Evolutionary conservation across 2,329 filamentous ascomycete genomes (phyloP), one percentile per base, ranked within the genome.

Genomic region (Cercospora sp.): DNA sequence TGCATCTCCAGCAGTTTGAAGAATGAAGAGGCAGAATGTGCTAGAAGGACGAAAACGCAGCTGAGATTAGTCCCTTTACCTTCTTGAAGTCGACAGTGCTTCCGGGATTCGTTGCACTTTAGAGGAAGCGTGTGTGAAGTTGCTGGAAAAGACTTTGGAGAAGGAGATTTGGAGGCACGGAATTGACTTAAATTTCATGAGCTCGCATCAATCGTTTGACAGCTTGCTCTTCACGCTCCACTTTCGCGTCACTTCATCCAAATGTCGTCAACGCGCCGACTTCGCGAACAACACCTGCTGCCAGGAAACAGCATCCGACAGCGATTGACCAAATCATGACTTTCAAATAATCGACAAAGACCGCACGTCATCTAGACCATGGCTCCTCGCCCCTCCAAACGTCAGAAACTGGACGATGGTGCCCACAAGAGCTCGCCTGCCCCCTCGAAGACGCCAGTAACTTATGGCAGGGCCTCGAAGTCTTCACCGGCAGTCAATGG

Each of bases 311-410:
- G 12, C 23, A 16, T 26, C 48, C 48, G 6, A 28, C 48, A 8
- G 12, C 13, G 16, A 30, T 55, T 55, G 6, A 2, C 1, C 9
- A 3, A 3, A 28, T 16, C 13, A 55, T 55, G 48, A 4, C 55
- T 59, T 23, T 8, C 30, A 23, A 10, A 28, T 30, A 28, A 13
- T 23, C 18, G 18, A 53, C 1, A 53, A 3, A 53, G 20, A 33
- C 26, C 13, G 30, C 16, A 36, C 5, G 7, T 33, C 28, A 12
- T 10, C 16, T 5, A 20, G 10, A 31, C 48, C 28, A 77, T 77
- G 75, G 67, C 73, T 12, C 60, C 72, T 3, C 69, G 76, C 68
- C 73, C 73, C 40, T 57, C 70, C 33, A 78, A 79, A 66, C 71
- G 77, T 20, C 69, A 77, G 30, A 76, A 74, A 61, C 69, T 78